Conservation (phyloP, 768 basidiomycete genomes). For the Tricholoma saponaceum region DNA sequence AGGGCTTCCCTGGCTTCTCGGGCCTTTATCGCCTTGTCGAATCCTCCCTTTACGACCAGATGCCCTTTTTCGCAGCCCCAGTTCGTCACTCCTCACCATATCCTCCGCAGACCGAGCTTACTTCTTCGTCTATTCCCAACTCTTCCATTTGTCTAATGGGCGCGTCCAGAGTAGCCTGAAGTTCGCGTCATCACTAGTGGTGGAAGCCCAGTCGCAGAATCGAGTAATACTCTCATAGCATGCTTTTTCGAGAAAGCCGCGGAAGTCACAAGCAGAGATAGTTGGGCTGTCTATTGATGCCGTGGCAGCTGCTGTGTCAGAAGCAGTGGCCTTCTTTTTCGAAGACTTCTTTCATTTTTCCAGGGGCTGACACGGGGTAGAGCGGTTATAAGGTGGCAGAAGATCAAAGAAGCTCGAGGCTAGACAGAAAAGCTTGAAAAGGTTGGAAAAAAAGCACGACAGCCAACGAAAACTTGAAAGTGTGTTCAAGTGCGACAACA, state of each 20-base stretch:
- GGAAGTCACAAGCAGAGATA: not conserved
- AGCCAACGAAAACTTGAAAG: not conserved
- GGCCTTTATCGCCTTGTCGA: not conserved
- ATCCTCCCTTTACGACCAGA: not conserved
- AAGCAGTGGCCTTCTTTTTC: too few species aligned
- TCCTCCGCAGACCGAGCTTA: not conserved
- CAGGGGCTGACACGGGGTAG: too few species aligned
- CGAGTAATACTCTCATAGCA: not conserved
- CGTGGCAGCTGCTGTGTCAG: too few species aligned
- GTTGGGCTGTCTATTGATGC: too few species aligned
- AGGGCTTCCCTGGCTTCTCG: too few species aligned
- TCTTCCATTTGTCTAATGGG: not conserved
- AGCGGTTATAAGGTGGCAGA: not conserved
- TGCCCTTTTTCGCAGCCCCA: not conserved
- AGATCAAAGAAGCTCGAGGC: too few species aligned
- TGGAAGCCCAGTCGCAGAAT: not conserved
- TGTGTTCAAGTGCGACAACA: too few species aligned
- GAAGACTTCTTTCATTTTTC: too few species aligned
- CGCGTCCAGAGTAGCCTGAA: not conserved
- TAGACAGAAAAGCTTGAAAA: too few species aligned
- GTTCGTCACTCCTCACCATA: not conserved
- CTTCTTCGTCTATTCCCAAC: not conserved
- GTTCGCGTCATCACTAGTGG: not conserved
- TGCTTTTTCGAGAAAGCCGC: not conserved
- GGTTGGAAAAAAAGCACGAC: too few species aligned